Evolutionary conservation across 805 yeast genomes (phyloP).

Genomic region (Scheffersomyces ergatensis): DNA sequence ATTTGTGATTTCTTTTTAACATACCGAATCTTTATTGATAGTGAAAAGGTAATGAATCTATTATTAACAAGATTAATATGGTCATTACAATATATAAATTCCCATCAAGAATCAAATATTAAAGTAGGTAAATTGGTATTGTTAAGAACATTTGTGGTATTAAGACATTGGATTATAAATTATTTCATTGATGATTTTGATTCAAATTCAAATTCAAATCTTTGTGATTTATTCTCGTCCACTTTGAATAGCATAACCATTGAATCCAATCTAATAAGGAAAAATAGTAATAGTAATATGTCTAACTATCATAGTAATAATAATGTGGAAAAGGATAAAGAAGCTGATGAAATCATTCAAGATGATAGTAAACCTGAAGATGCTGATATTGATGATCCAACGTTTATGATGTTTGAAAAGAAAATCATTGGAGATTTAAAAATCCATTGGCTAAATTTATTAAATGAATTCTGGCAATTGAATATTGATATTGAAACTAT

Average conservation of each 20-base stretch:
- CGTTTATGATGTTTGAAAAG: constrained; percentile 27
- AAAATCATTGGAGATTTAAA: constrained; percentile 39
- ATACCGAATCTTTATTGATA: constrained; percentile 65
- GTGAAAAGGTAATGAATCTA: constrained; percentile 57
- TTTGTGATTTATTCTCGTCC: constrained; percentile 47
- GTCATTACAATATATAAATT: constrained; percentile 53
- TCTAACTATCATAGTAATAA: not conserved
- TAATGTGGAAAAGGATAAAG: not conserved
- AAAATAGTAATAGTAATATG: not conserved
- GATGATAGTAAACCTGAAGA: no score
- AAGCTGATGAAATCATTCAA: constrained; percentile 1
- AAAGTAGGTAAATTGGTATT: constrained; percentile 63
- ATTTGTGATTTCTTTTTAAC: constrained; percentile 86
- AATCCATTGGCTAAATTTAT: constrained; percentile 36
- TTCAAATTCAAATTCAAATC: constrained; percentile 16
- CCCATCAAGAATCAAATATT: constrained; percentile 19
- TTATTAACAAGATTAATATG: constrained; percentile 67
- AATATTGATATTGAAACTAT: constrained; percentile 19
- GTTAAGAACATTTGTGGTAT: constrained; percentile 78
- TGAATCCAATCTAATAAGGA: constrained; percentile 25
- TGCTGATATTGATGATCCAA: no score
- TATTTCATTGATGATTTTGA: constrained; percentile 80
- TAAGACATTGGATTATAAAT: constrained; percentile 88
- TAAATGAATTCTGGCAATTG: constrained; percentile 30
- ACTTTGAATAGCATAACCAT: constrained; percentile 39